Evolutionary conservation across 352 stramenopile species (phyloP), one percentile per base, ranked within the genome.

Genomic region (Globisporangium abappressorium): DNA sequence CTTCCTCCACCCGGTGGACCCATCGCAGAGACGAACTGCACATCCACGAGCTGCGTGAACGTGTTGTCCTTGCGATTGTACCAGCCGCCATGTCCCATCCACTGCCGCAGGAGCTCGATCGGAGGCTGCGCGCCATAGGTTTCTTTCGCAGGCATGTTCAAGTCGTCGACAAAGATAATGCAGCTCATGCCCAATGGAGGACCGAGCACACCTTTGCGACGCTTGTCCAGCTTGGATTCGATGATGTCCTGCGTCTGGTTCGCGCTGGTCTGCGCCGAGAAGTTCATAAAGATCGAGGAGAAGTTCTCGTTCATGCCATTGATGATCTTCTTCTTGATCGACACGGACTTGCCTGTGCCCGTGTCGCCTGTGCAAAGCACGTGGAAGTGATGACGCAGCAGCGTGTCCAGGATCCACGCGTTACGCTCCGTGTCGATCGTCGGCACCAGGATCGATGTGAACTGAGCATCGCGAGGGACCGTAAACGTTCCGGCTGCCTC

Each of bases 161-260:
- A 78, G 62, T 98, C 94, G 68, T 98, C 93, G 0, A 98, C 92
- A 67, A 98, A 98, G 34, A 98, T 90, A 36, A 98, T 82, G 49
- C 88, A 97, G 55, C 75, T 97, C 66, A 95, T 91, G 2, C 94
- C 94, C 0, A 97, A 73, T 1, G 92, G 92, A 24, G 94, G 93
- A 0, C 92, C 94, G 4, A 98, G 69, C 9, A 98, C 92, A 6
- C 92, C 92, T 65, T 98, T 98, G 14, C 94, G 89, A 2, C 94
- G 84, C 76, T 98, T 98, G 66, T 98, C 92, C 8, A 98, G 81
- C 78, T 98, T 98, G 24, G 78, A 87, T 66, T 98, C 94, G 58
- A 98, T 98, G 49, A 98, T 89, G 57, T 98, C 92, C 69, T 98
- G 93, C 7, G 93, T 98, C 69, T 98, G 91, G 67, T 98, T 98